These are phyloP conservation scores for Globisporangium uncinulatum DNA, from an alignment of 352 stramenopile genomes.

Conservation along the genomic window DNA sequence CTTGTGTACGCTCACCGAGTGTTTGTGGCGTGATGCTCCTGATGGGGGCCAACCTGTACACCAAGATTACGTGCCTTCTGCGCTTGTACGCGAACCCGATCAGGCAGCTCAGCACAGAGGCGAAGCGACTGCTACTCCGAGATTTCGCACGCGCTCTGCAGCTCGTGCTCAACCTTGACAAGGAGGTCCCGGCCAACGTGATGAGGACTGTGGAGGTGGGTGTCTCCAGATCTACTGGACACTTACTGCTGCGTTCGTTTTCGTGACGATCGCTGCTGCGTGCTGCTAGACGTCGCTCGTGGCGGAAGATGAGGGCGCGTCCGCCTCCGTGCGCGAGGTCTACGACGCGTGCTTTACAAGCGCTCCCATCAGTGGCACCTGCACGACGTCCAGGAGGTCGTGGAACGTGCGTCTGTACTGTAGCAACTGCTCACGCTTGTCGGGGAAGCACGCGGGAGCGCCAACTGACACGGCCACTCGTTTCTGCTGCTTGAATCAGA, in stretches of 20 bases:
- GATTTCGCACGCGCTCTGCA: slow-evolving; percentile 37
- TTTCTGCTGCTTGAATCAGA: neutral
- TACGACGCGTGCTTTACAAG: slow-evolving; percentile 62
- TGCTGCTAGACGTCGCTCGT: slow-evolving; percentile 33
- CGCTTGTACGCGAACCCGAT: slow-evolving; percentile 46
- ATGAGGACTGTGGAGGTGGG: slow-evolving; percentile 23
- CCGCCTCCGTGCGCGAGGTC: slow-evolving; percentile 34
- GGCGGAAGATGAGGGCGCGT: slow-evolving; percentile 26
- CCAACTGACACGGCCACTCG: neutral
- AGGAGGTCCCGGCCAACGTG: slow-evolving; percentile 25
- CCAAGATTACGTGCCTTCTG: slow-evolving; percentile 56
- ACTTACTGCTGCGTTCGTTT: neutral
- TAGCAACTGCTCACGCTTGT: neutral
- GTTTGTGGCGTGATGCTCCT: slow-evolving; percentile 55
- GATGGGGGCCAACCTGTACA: slow-evolving; percentile 42
- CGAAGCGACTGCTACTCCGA: slow-evolving; percentile 30
- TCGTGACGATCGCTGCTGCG: neutral
- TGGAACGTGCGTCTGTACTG: slow-evolving; percentile 23
- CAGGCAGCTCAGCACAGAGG: slow-evolving; percentile 31
- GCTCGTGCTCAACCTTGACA: slow-evolving; percentile 31
- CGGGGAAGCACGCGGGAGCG: neutral
- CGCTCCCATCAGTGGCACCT: slow-evolving; percentile 41
- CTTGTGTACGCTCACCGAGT: slow-evolving; percentile 46
- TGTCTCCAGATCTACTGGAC: neutral
- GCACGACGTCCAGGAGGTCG: slow-evolving; percentile 40